Conservation (phyloP, 1,284 basidiomycete species). For the Rhodotorula sp. region DNA sequence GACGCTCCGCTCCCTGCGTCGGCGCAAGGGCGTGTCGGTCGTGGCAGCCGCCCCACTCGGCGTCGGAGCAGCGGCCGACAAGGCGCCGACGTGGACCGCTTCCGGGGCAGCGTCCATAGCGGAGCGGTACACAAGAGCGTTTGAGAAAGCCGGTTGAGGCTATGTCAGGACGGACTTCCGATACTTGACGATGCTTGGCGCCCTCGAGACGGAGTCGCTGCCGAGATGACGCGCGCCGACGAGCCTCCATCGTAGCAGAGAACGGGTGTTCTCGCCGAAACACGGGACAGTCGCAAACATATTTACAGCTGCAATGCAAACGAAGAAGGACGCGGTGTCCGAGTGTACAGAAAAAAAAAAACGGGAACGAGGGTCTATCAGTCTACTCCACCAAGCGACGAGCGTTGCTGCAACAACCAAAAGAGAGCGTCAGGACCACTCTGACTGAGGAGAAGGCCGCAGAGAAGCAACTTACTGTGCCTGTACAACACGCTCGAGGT, state of each 20-base stretch:
- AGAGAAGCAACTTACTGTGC: constrained; percentile 17
- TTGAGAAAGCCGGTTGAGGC: too few relatives aligned
- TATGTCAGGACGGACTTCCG: too few relatives aligned
- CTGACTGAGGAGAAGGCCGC: too few relatives aligned
- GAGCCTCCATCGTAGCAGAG: neutral
- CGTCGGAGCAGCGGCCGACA: neutral
- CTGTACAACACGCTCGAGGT: constrained; percentile 50
- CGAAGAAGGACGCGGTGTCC: too few relatives aligned
- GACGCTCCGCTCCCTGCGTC: neutral
- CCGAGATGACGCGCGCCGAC: too few relatives aligned
- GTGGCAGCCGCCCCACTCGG: neutral
- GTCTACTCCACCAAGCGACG: constrained; percentile 27
- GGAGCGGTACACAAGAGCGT: too few relatives aligned
- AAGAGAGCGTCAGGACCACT: neutral
- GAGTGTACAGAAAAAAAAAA: neutral
- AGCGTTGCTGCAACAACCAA: constrained; percentile 16
- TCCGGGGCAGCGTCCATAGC: too few relatives aligned
- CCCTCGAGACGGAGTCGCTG: too few relatives aligned
- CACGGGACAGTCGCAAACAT: neutral
- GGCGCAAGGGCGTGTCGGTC: neutral
- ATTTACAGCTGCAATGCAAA: neutral
- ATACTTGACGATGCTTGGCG: too few relatives aligned
- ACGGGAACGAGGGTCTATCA: neutral
- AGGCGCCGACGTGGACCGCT: neutral
- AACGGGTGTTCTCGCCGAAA: neutral